Evolutionary conservation across 306 rosid species (phyloP).

Genomic region (Acmispon strigosus): DNA sequence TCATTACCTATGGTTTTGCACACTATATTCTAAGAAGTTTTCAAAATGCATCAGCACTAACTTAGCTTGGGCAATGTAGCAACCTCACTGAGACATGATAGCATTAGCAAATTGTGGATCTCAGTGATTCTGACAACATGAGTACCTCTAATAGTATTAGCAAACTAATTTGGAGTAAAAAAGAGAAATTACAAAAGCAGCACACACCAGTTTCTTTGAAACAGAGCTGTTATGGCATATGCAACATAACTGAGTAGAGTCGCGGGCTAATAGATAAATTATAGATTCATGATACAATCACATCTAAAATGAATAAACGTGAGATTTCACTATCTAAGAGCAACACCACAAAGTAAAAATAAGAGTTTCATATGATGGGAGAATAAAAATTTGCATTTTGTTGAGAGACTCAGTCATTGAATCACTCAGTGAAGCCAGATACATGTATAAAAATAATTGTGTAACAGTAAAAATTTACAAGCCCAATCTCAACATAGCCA

Average conservation of each 20-base stretch:
- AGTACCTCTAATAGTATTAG: background rate
- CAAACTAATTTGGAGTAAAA: background rate
- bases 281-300: no score
- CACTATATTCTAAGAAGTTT: background rate
- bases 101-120: no score
- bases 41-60: background rate
- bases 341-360: background rate
- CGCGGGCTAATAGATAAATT: background rate
- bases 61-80: background rate
- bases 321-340: background rate
- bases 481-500: no score
- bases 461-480: no score
- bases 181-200: background rate
- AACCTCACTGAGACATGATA: no score
- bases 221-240: background rate
- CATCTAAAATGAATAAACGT: background rate
- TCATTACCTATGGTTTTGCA: background rate
- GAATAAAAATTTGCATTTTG: no score
- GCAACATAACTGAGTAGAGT: background rate
- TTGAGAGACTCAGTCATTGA: background rate
- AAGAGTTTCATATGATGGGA: no score
- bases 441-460: background rate
- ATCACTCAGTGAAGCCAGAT: background rate
- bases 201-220: background rate
- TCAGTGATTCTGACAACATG: background rate